Evolutionary conservation across 2,329 filamentous ascomycete species (phyloP), one percentile per base, ranked within the genome.

Genomic region (Diaporthe helianthi): DNA sequence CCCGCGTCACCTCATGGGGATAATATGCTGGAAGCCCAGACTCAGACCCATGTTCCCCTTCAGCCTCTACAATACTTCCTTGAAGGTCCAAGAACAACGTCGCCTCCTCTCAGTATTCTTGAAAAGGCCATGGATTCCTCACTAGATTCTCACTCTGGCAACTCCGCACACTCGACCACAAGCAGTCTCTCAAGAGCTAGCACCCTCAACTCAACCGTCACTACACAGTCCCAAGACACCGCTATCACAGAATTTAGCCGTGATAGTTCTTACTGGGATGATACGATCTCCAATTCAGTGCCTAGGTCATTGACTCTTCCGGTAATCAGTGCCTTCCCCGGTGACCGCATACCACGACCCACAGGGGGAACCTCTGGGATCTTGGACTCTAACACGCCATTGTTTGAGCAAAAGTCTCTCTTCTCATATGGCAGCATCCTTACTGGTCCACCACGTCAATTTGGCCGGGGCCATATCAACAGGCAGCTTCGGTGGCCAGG

Each of bases 91-190:
- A 24, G 19, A 22, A 26, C 29, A 22, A 36, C n/a, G 31, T 36
- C 9, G 31, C 26, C 52, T 33, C 51, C 26, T 8, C 64, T 26
- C 0, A n/a, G 5, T 19, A 0, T 22, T 12, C 13, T 49, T 67
- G 41, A 49, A 67, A 67, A 67, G 17, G n/a, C 2, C 41, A 29
- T 26, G n/a, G 65, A 51, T n/a, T 9, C 49, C 41, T 38, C n/a
- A n/a, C 31, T 8, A 17, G n/a, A 19, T 24, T 67, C 41, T 22
- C 22, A 10, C 1, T 33, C 52, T 0, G 4, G 15, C 5, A 58
- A 53, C 7, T 2, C 51, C 2, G 24, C 31, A 1, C 1, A 29
- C 15, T 53, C 65, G n/a, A 46, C 3, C 24, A 46, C 33, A 5
- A 19, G 44, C 41, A 12, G 13, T 15, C 22, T 51, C 31, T 67